phyloP scores from a whole-genome alignment of 352 stramenopile species.

The Globisporangium abappressorium region DNA sequence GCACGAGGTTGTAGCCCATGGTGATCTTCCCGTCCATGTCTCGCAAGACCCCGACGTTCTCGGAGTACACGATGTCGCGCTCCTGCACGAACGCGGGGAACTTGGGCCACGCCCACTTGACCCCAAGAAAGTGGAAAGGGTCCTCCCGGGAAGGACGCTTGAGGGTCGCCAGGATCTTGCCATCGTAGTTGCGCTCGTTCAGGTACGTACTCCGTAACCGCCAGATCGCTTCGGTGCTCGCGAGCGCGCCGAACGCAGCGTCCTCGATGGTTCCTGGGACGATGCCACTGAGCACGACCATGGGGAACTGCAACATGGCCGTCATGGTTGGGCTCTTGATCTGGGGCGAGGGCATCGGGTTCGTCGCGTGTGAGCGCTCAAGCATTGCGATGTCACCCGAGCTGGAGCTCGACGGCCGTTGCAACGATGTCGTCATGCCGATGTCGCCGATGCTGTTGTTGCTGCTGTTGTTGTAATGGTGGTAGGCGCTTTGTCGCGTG shows the following conservation, averaged over 20 bases:
- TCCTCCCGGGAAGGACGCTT: slow-evolving; percentile 19
- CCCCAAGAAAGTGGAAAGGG: slow-evolving; percentile 13
- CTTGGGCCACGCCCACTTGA: slow-evolving; percentile 16
- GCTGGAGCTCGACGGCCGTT: too few relatives aligned
- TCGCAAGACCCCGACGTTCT: slow-evolving; percentile 33
- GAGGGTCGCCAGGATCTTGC: slow-evolving; percentile 27
- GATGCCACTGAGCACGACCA: too few relatives aligned
- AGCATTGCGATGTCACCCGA: too few relatives aligned
- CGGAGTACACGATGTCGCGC: slow-evolving; percentile 27
- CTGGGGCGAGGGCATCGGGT: too few relatives aligned
- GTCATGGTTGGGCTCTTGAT: too few relatives aligned
- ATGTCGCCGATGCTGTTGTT: background rate
- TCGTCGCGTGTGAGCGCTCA: too few relatives aligned
- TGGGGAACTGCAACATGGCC: too few relatives aligned
- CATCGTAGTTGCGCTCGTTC: slow-evolving; percentile 27
- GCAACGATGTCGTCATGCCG: background rate
- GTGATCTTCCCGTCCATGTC: slow-evolving; percentile 16
- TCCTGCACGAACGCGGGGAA: slow-evolving; percentile 1
- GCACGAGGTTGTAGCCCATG: slow-evolving; percentile 36
- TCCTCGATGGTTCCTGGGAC: slow-evolving; percentile 9
- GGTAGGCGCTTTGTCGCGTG: background rate
- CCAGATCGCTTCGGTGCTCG: slow-evolving; percentile 24
- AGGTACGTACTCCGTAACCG: slow-evolving; percentile 23
- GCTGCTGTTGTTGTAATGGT: background rate
- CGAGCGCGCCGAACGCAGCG: slow-evolving; percentile 19